Evolutionary conservation across 768 basidiomycete species (phyloP).

Genomic region (Pulveroboletus ravenelii): DNA sequence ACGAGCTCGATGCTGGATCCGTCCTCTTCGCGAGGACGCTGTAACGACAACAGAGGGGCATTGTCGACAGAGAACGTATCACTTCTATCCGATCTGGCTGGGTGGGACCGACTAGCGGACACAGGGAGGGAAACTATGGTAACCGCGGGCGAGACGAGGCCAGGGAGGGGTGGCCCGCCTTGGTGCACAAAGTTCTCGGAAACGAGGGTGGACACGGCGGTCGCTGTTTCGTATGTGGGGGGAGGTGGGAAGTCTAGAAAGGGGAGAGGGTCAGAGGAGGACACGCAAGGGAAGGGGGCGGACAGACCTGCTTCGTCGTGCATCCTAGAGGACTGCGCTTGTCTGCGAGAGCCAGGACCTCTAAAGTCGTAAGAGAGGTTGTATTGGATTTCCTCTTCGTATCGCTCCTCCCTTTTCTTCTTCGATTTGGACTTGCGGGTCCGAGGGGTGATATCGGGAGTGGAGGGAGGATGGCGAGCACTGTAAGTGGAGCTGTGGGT

Average conservation of each 20-base stretch:
- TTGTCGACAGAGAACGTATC: slow-evolving; percentile 20
- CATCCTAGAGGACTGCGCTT: slow-evolving; percentile 24
- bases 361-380: slow-evolving; percentile 31
- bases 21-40: slow-evolving; percentile 39
- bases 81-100: slow-evolving; percentile 20
- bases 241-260: slow-evolving; percentile 65
- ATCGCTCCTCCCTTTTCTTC: slow-evolving; percentile 42
- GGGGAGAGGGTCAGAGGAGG: slow-evolving; percentile 13
- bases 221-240: slow-evolving; percentile 61
- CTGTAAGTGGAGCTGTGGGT: slow-evolving; percentile 52
- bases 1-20: slow-evolving; percentile 50
- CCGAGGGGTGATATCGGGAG: slow-evolving; percentile 49
- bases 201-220: slow-evolving; percentile 39
- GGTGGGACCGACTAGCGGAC: slow-evolving; percentile 5
- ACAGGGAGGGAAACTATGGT: slow-evolving; percentile 25
- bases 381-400: slow-evolving; percentile 41
- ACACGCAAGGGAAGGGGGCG: background rate
- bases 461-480: slow-evolving; percentile 46
- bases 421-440: slow-evolving; percentile 33
- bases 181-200: slow-evolving; percentile 36
- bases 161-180: slow-evolving; percentile 22
- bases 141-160: slow-evolving; percentile 21
- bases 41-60: slow-evolving; percentile 14
- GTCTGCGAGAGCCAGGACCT: slow-evolving; percentile 26
- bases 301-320: slow-evolving; percentile 31